A percentile compares a stretch with the other conserved stretches of the same genome.
Evolutionary conservation across 306 rosid genomes (phyloP).

Genomic region (Castanospermum australe): DNA sequence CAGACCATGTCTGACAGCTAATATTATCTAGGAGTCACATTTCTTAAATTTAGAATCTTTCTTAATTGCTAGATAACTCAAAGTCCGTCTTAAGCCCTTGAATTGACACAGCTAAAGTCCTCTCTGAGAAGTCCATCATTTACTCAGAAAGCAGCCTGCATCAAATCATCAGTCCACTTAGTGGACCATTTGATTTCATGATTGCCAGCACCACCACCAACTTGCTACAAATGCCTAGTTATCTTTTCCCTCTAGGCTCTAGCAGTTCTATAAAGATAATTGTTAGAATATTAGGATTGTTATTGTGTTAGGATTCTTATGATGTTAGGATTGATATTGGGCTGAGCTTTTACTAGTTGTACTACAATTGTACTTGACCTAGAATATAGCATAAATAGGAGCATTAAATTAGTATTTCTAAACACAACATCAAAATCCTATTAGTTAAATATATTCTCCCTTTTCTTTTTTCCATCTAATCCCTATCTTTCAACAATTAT

Average conservation of each 20-base stretch:
- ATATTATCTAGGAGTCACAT: neutral
- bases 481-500: neutral
- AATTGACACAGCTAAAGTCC: neutral
- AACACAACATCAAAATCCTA: too few species aligned
- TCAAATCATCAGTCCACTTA: neutral
- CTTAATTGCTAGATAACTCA: neutral
- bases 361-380: too few species aligned
- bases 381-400: too few species aligned
- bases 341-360: too few species aligned
- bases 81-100: neutral
- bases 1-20: neutral
- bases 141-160: neutral
- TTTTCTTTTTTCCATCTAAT: too few species aligned
- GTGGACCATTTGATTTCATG: neutral
- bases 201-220: neutral
- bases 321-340: neutral
- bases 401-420: too few species aligned
- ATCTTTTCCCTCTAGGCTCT: neutral
- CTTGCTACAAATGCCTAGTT: neutral
- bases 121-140: neutral
- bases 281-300: neutral
- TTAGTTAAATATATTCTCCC: too few species aligned
- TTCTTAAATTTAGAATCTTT: neutral
- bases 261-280: neutral
- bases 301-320: neutral